Base-by-base conservation (phyloP, 495 filamentous ascomycete genomes). In the Penicillium paxilli region DNA sequence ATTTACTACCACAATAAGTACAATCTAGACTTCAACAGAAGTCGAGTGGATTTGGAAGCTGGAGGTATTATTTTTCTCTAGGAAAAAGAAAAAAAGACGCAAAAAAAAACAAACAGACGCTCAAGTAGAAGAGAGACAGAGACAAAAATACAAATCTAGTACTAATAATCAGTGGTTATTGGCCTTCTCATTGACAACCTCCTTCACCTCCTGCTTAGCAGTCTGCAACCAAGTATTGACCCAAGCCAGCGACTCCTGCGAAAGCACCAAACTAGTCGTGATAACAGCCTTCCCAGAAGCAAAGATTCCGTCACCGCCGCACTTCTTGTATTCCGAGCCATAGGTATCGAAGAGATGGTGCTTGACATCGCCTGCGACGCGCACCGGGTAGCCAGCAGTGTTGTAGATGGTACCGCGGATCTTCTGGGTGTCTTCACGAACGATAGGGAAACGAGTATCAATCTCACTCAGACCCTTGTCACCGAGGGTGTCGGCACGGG, bases 391-490 rank as follows among this genome's bases (percentile, higher is more conserved):
- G 55, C 77, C 80, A 26, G 85, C 81, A n/a, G 81, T 70, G 55
- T 82, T 75, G 60, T 84, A 77, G 62, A 89, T 81, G 11, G 82
- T 85, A 53, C 72, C 77, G 66, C 85, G 82, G 51, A 98, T 80
- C 68, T 89, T 89, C 33, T 83, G 72, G 9, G 91, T 92, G 19
- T 92, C 86, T 70, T 96, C 88, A 77, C 91, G 96, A 60, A 98
- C 83, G 63, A 89, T 80, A 23, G 94, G 94, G 76, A 96, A 91
- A 54, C 75, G 83, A 48, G 78, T 65, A 54, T 98, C 94, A 58
- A 97, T 82, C 59, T 82, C 83, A 52, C 63, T 77, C 56, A 98
- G 80, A 14, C 88, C 82, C 60, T 79, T 73, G 72, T 92, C 86
- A 60, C 89, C 94, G 42, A 96, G 72, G 53, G 81, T 70, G 57